These are phyloP conservation scores for Dactylellina sp. DNA, from an alignment of 2,329 filamentous ascomycete genomes.

Conservation along the genomic window DNA sequence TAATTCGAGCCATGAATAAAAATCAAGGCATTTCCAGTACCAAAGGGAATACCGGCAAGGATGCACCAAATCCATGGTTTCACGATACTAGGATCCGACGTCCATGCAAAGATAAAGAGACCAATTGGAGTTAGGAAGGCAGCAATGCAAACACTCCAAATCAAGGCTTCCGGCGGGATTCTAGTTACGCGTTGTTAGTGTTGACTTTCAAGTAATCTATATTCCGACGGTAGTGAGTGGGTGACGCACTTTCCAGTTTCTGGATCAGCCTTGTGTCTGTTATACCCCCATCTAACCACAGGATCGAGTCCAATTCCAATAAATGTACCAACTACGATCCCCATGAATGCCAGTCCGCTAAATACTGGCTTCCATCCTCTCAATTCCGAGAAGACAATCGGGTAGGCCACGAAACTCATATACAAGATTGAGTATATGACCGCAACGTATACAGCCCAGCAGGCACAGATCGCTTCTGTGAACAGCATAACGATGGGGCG, in stretches of 20 bases:
- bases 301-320: slow-evolving; percentile 72
- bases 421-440: slow-evolving; percentile 88
- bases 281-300: slow-evolving; percentile 80
- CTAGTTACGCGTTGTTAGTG: slow-evolving; percentile 62
- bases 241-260: slow-evolving; percentile 74
- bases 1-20: slow-evolving; percentile 89
- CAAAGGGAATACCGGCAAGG: slow-evolving; percentile 81
- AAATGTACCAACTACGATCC: slow-evolving; percentile 72
- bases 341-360: slow-evolving; percentile 81
- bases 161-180: slow-evolving; percentile 79
- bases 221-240: no score
- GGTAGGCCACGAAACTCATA: slow-evolving; percentile 83
- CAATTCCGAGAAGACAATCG: slow-evolving; percentile 65
- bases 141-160: slow-evolving; percentile 81
- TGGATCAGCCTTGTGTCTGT: slow-evolving; percentile 78
- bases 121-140: slow-evolving; percentile 79
- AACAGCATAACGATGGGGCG: slow-evolving; percentile 81
- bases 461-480: slow-evolving; percentile 83
- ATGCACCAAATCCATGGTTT: slow-evolving; percentile 78
- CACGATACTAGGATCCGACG: slow-evolving; percentile 82
- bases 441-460: slow-evolving; percentile 78
- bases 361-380: slow-evolving; percentile 82
- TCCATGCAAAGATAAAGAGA: slow-evolving; percentile 90
- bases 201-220: no score
- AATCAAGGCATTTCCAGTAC: slow-evolving; percentile 78